A percentile compares a stretch with the other conserved stretches of the same genome.
Evolutionary conservation across 495 filamentous ascomycete species (phyloP).

Genomic region (Viridothelium virens): DNA sequence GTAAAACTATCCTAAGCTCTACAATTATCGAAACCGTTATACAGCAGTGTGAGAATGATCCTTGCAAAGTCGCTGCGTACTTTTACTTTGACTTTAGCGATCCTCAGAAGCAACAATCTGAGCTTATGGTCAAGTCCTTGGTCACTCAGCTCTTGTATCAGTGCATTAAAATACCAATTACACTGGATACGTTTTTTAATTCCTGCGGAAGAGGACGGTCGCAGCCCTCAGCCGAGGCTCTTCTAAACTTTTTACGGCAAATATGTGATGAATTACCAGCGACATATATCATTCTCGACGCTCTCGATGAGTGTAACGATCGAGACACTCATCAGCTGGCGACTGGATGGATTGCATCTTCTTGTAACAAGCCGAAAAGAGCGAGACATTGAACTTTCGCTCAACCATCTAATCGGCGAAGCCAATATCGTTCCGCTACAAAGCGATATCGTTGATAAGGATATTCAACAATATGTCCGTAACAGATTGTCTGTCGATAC

Average conservation of each 20-base stretch:
- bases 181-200: constrained; percentile 13
- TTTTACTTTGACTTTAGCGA: neutral
- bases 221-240: constrained; percentile 18
- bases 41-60: neutral
- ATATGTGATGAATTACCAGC: constrained; percentile 12
- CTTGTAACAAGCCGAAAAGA: constrained; percentile 24
- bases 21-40: neutral
- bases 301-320: constrained; percentile 23
- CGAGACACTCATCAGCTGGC: constrained; percentile 15
- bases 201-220: constrained; percentile 15
- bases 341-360: constrained; percentile 17
- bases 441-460: constrained; percentile 18
- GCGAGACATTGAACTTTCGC: constrained; percentile 20
- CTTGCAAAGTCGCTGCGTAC: neutral
- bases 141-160: neutral
- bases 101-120: neutral
- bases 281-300: constrained; percentile 24
- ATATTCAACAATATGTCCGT: constrained; percentile 23
- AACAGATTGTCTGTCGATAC: constrained; percentile 15
- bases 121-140: neutral
- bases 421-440: constrained; percentile 18
- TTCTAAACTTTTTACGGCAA: constrained; percentile 13
- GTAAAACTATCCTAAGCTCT: constrained; percentile 14
- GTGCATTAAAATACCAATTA: neutral
- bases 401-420: constrained; percentile 10